phyloP scores from a whole-genome alignment of 345 rosid genomes.

The Eutrema japonicum region DNA sequence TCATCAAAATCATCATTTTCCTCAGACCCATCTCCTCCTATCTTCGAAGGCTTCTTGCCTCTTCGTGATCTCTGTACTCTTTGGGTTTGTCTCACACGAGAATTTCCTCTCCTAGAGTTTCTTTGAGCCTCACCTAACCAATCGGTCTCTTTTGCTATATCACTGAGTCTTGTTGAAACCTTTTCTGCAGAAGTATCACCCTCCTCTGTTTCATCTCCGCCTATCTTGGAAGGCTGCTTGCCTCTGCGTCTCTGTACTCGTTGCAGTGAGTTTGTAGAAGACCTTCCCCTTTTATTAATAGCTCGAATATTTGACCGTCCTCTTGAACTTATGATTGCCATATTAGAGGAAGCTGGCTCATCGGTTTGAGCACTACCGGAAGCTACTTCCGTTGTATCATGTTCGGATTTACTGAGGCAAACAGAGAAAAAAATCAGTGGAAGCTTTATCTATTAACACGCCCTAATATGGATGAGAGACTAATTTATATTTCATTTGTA shows the following conservation, averaged over 20 bases:
- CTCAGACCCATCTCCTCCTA: slow-evolving; percentile 56
- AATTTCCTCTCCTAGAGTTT: slow-evolving; percentile 31
- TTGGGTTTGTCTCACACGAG: slow-evolving; percentile 38
- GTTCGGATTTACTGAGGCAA: slow-evolving; percentile 51
- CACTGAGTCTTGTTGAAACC: slow-evolving; percentile 25
- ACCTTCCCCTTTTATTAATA: slow-evolving; percentile 51
- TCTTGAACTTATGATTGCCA: slow-evolving; percentile 53
- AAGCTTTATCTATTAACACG: not conserved
- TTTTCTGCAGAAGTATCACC: slow-evolving; percentile 46
- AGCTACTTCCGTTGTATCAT: slow-evolving; percentile 43
- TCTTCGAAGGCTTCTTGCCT: slow-evolving; percentile 58
- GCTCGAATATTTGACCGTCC: slow-evolving; percentile 56
- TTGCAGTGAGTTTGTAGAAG: slow-evolving; percentile 37
- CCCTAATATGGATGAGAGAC: not conserved
- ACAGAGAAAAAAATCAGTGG: slow-evolving; percentile 19
- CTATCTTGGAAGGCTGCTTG: slow-evolving; percentile 62
- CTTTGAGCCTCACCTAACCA: slow-evolving; percentile 20
- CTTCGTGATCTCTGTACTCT: slow-evolving; percentile 40
- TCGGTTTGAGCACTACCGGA: slow-evolving; percentile 31
- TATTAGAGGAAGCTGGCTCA: slow-evolving; percentile 37
- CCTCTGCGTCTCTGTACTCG: slow-evolving; percentile 54
- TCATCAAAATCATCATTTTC: slow-evolving; percentile 51
- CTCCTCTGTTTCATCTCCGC: slow-evolving; percentile 57
- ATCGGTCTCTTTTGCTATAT: slow-evolving; percentile 35
- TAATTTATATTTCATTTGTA: not conserved